Evolutionary conservation across 805 yeast species (phyloP).

Genomic region (Hanseniaspora hatyaiensis): DNA sequence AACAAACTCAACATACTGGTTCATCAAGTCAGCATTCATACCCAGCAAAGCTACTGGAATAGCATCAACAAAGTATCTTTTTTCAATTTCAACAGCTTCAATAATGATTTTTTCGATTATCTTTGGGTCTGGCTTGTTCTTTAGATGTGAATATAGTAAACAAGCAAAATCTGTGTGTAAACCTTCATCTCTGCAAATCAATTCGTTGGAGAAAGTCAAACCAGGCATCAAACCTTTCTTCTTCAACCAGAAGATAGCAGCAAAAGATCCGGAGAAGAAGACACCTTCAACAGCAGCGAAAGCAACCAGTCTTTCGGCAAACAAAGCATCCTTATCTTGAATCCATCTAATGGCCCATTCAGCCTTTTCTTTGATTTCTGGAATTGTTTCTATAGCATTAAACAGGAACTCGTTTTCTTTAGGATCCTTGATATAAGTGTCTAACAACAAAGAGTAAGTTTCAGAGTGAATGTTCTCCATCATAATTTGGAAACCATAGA

Average conservation of each 20-base stretch:
- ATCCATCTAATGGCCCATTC: conserved; percentile 99
- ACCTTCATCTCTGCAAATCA: conserved; percentile 97
- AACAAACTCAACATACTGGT: conserved; percentile 93
- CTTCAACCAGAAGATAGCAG: conserved; percentile 97
- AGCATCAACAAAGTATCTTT: conserved; percentile 89
- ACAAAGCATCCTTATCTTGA: conserved; percentile 71
- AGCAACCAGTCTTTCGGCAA: conserved; percentile 92
- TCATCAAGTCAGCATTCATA: conserved; percentile 88
- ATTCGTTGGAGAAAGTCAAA: conserved; percentile 91
- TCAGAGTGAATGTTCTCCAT: conserved; percentile 98
- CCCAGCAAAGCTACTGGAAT: conserved; percentile 87
- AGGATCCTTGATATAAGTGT: conserved; percentile 91
- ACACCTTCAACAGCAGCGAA: conserved; percentile 99
- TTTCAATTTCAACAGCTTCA: conserved; percentile 91
- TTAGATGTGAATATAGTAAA: conserved; percentile 80
- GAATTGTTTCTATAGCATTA: conserved; percentile 92
- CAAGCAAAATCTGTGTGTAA: conserved; percentile 98
- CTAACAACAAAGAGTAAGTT: conserved; percentile 88
- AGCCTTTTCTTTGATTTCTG: conserved; percentile 93
- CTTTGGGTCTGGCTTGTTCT: conserved; percentile 70
- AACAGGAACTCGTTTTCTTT: conserved; percentile 81
- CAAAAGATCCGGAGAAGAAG: conserved; percentile 95
- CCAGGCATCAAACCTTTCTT: conserved; percentile 99
- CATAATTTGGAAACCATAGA: conserved; percentile 99
- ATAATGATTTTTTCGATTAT: conserved; percentile 78